Evolutionary conservation across 257 asterid species (phyloP), one percentile per base, ranked within the genome.

Genomic region (Solanum appendiculatum): DNA sequence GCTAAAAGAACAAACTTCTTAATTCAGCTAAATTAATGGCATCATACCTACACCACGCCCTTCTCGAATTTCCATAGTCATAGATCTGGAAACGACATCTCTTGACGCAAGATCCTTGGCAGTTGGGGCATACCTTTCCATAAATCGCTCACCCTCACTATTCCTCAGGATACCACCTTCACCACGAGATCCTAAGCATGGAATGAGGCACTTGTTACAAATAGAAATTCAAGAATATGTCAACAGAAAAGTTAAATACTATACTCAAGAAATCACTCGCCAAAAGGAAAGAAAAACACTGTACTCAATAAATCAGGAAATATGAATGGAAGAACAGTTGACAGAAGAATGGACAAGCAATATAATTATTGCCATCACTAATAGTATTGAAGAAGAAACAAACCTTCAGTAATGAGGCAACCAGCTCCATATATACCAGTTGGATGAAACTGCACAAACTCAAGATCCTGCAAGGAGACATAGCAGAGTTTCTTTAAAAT

Each of bases 371-470:
- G 31, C 31, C 44, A 51, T 72, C 16, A 27, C 48, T 3, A 48
- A 31, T 63, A 72, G 56, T 73, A 73, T 63, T 27, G 64, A 37
- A 86, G 73, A 37, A 88, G 73, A 58, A 51, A 46, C 46, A 44
- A 56, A 95, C 99, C 99, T 94, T 97, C 99, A 63, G 99, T 95
- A 69, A 95, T 97, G 89, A 97, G 99, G 91, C 98, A 95, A 81
- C 99, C 99, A 88, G 99, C 99, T 86, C 99, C 99, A 89, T 97
- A 97, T 89, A 97, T 95, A 85, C 99, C 99, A 8, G 99, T 97
- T 33, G 99, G 99, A 87, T 97, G 99, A 86, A 97, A 97, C 90
- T 97, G 99, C 87, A 97, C 98, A 90, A 97, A 97, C 90, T 97
- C 99, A 74, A 95, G 98, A 92, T 97, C 99, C 99, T 97, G 95